Evolutionary conservation across 1,284 basidiomycete species (phyloP).

Genomic region (Leccinum cinnamomeum): DNA sequence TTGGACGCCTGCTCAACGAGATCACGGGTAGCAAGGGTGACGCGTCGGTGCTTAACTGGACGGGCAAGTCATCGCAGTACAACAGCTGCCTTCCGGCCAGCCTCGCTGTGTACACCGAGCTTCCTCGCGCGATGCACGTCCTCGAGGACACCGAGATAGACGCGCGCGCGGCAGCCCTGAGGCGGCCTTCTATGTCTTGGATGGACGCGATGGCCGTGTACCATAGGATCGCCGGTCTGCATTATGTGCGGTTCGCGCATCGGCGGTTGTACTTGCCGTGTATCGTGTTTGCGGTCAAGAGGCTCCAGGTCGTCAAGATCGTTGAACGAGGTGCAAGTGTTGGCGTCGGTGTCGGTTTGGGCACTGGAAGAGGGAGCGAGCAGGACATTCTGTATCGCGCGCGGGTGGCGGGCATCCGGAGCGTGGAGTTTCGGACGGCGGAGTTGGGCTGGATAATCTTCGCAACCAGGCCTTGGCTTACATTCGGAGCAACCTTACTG

Average conservation of each 20-base stretch:
- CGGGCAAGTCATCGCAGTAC: constrained; percentile 17
- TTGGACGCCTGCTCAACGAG: constrained; percentile 18
- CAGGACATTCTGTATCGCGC: not conserved
- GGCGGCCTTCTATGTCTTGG: not conserved
- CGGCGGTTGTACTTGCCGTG: constrained; percentile 5
- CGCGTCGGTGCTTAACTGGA: constrained; percentile 20
- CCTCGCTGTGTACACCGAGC: constrained; percentile 10
- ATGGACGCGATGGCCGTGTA: not conserved
- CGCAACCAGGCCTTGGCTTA: too few relatives aligned
- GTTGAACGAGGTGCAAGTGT: not conserved
- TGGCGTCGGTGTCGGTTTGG: not conserved
- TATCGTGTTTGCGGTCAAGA: not conserved
- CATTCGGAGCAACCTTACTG: too few relatives aligned
- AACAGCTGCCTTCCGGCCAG: constrained; percentile 15
- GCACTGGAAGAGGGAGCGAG: not conserved
- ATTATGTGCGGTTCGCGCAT: not conserved
- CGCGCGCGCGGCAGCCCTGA: not conserved
- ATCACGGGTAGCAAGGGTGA: constrained; percentile 12
- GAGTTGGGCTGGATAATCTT: not conserved
- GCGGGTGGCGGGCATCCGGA: not conserved
- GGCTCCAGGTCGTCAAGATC: not conserved
- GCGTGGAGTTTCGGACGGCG: not conserved
- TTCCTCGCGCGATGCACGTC: not conserved
- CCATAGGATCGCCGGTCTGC: not conserved
- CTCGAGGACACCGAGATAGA: not conserved